These are phyloP conservation scores for Debaryomyces maramus DNA, from an alignment of 805 yeast genomes.

Conservation along the genomic window DNA sequence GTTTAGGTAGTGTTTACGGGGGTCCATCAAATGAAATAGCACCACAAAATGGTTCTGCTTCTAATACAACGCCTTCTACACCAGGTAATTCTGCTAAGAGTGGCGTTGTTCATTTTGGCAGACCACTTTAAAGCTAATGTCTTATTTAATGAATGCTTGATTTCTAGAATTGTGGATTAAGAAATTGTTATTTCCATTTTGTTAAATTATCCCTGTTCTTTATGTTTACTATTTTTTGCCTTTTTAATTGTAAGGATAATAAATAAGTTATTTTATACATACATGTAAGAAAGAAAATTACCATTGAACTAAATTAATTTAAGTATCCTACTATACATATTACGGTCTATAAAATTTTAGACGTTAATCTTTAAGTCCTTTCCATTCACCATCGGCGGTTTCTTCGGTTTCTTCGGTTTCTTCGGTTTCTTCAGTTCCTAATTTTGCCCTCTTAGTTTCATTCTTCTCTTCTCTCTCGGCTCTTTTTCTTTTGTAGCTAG, in stretches of 20 bases:
- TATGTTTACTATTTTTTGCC: background rate
- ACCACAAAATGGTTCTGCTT: conserved; percentile 8
- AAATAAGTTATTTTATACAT: background rate
- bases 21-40: conserved; percentile 9
- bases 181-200: conserved; percentile 1
- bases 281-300: background rate
- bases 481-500: conserved; percentile 52
- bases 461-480: conserved; percentile 45
- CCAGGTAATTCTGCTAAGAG: conserved; percentile 21
- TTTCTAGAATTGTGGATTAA: no score
- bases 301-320: background rate
- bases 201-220: no score
- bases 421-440: conserved; percentile 23
- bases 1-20: conserved; percentile 36
- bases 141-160: background rate
- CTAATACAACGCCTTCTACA: conserved; percentile 21
- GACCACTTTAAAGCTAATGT: conserved; percentile 17
- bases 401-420: conserved; percentile 18
- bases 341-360: background rate
- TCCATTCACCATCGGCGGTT: conserved; percentile 24
- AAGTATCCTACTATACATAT: conserved; percentile 1
- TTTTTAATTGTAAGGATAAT: no score
- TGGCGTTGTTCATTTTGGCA: conserved; percentile 32
- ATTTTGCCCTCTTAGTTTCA: conserved; percentile 26
- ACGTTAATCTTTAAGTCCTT: conserved; percentile 25